Evolutionary conservation across 495 filamentous ascomycete species (phyloP), one percentile per base, ranked within the genome.

Genomic region (Penicillium subrubescens): DNA sequence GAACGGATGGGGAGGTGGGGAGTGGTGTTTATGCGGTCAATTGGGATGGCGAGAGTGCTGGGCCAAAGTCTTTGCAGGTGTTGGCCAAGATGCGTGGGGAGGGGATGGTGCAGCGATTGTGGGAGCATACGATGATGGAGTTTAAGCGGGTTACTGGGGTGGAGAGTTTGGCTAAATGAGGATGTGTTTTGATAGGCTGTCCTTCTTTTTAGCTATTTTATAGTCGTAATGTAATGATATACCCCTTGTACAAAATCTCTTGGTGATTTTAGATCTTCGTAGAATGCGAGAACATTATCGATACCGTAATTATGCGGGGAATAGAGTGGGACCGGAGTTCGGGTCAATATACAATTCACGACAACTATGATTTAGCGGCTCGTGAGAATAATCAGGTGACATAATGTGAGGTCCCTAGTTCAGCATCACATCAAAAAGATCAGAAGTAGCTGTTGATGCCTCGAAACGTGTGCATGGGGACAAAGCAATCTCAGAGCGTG

Each of bases 21-120:
- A 81, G 81, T 64, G 85, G 86, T 0, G 81, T 81, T 48, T 88
- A 88, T 69, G 76, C 76, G 15, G 65, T 87, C n/a, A 75, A 75
- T 43, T 73, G 71, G 64, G 70, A 83, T 31, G 79, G 79, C 0
- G 79, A 82, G 59, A 67, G 76, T 65, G 65, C 75, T 12, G 60
- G 64, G 0, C 25, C 35, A 5, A 77, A 75, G 55, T 76, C 78
- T 10, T 64, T 73, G 53, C 66, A 70, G 31, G 44, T 82, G 8
- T 60, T 87, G 64, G 68, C 59, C 34, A 61, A 67, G 14, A 67
- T 79, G 41, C 75, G 78, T 46, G 68, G 69, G n/a, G 64, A 80
- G n/a, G 80, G 81, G 21, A 72, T 81, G 60, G 75, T 72, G 12
- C 67, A 76, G 59, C 73, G 74, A 67, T 62, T 86, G 21, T 87